Evolutionary conservation across 1,139 yeast species (phyloP), one percentile per base, ranked within the genome.

Genomic region (Lodderomyces elongisporus): DNA sequence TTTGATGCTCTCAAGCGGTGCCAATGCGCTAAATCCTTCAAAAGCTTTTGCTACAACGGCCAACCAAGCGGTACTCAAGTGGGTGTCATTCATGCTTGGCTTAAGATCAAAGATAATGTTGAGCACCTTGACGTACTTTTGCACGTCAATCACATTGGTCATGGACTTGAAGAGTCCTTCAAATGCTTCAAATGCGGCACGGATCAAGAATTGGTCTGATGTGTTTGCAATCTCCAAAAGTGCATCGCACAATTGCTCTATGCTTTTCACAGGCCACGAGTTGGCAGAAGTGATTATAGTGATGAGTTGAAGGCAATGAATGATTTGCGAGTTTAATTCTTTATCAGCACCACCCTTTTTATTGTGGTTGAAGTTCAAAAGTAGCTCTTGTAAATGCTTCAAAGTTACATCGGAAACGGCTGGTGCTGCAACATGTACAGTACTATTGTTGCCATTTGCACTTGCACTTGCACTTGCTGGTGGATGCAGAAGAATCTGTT

Each of bases 21-120:
- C 76, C 41, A 82, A 65, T 13, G 58, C 55, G 12, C 89, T 66
- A 51, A 78, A 85, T 5, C 89, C 72, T 34, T 78, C 77, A 42
- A 84, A 67, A 30, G 93, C 95, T 51, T 87, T 88, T 5, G 96
- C 94, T 26, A 91, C 74, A 17, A 88, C 95, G 1, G 96, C 95
- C 33, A 88, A 73, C 98, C 98, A 91, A 7, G 96, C 76, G 13
- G 94, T 96, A 12, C 93, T 87, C 46, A 91, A 70, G 55, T 87
- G 89, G 27, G 81, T 68, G 51, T 91, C 98, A 46, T 81, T 83
- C 17, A 75, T 55, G 1, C 94, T 70, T 5, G 98, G 98, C 45
- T 79, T 80, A 51, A 89, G 68, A 41, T 84, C 85, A 47, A 85
- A 74, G 31, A 91, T 78, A 27, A 84, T 73, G 47, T 82, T 77